A percentile compares a stretch with the other conserved stretches of the same genome.
phyloP scores from a whole-genome alignment of 2,329 filamentous ascomycete species.

The Curvularia verruculosa region DNA sequence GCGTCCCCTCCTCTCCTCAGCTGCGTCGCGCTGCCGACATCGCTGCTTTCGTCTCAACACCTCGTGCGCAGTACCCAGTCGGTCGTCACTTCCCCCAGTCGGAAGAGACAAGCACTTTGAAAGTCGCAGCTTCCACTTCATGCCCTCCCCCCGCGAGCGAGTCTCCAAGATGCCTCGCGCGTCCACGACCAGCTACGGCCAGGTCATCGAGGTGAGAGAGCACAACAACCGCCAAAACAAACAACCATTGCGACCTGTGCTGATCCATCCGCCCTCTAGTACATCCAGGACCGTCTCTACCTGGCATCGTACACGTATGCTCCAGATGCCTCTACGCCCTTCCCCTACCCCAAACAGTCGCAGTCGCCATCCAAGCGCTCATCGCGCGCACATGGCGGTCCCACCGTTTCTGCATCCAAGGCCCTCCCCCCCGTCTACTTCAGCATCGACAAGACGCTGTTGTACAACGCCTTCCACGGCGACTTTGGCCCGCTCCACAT shows the following conservation, averaged over 20 bases:
- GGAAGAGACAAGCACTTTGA: conserved; percentile 4
- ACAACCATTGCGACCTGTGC: conserved; percentile 16
- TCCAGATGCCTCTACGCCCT: conserved; percentile 80
- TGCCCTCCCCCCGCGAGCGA: conserved; percentile 39
- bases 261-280: conserved; percentile 23
- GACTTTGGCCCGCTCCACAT: conserved; percentile 98
- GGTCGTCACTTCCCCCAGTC: conserved; percentile 17
- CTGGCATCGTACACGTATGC: conserved; percentile 87
- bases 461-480: conserved; percentile 98
- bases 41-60: conserved; percentile 28
- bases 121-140: conserved; percentile 26
- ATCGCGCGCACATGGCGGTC: conserved; percentile 66
- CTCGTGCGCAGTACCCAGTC: background rate
- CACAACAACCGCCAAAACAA: conserved; percentile 35
- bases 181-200: conserved; percentile 68
- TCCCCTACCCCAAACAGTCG: conserved; percentile 76
- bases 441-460: conserved; percentile 85
- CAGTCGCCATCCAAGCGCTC: conserved; percentile 78
- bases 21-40: conserved; percentile 22
- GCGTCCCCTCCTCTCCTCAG: conserved; percentile 1
- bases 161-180: conserved; percentile 40
- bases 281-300: conserved; percentile 80
- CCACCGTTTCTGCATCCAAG: conserved; percentile 59
- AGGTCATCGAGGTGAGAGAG: conserved; percentile 97
- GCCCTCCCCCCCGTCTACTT: conserved; percentile 82